Base-by-base conservation (phyloP, 2,329 filamentous ascomycete species). In the Fusarium tupiense region DNA sequence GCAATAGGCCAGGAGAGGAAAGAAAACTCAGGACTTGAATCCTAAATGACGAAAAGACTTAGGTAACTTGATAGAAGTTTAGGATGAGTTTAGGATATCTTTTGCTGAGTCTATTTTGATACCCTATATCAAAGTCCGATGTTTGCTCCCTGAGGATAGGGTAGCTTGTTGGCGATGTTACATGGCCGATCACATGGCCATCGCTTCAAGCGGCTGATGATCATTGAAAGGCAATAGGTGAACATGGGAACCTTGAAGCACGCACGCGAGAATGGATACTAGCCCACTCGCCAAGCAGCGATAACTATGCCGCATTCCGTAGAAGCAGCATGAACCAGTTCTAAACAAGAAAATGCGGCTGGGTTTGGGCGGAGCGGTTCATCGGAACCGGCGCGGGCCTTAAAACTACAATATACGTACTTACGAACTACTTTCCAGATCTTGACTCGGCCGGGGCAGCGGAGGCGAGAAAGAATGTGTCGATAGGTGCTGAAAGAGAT, bases 321-420 rank as follows among this genome's bases (percentile, higher is more conserved):
- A 50, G 41, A 33, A 47, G 49, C 46, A 58, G 38, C 35, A 44
- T 72, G 24, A 60, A 64, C 24, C 38, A 49, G 64, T 35, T 35
- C 29, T 6, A 63, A 53, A 26, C n/a, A 69, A 41, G 33, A 52
- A 37, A 46, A 29, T 58, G 71, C 50, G 71, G 72, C 72, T 73
- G 64, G 64, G 71, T 38, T 60, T 38, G 47, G 67, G 61, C 54
- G 56, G 49, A 57, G 53, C 56, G 67, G 71, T 72, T 73, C 50
- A 63, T 63, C 71, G 60, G 68, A 57, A 49, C 57, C 71, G 67
- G 68, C 50, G 67, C 63, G 71, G 67, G 59, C 71, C 62, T 72
- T 71, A n/a, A 29, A 31, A 31, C 26, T 19, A 43, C 52, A 37
- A 19, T 26, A 29, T 49, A 31, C 46, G 26, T 26, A 26, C 50